These are phyloP conservation scores for Rhizophagus sp. DNA, from an alignment of 192 early-diverging fungal species.

Conservation along the genomic window DNA sequence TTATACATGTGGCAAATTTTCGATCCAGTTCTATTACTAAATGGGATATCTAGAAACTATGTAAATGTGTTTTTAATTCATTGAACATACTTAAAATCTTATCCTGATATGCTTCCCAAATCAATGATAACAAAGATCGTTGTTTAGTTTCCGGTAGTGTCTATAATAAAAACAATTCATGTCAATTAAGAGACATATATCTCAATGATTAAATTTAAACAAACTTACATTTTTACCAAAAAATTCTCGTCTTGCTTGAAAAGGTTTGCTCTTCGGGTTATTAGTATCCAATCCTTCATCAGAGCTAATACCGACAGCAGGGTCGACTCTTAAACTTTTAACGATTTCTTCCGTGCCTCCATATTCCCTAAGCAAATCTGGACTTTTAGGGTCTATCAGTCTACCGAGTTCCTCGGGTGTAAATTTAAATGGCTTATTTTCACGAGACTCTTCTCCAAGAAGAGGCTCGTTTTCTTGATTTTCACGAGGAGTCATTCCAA, in stretches of 20 bases:
- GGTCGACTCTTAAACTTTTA: slow-evolving; percentile 62
- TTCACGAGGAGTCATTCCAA: neutral
- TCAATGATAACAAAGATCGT: slow-evolving; percentile 57
- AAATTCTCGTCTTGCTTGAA: slow-evolving; percentile 42
- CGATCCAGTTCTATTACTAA: too few species aligned
- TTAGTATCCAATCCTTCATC: slow-evolving; percentile 46
- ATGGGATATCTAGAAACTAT: too few species aligned
- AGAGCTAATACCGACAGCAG: slow-evolving; percentile 54
- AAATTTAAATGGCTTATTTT: slow-evolving; percentile 41
- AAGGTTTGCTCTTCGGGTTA: slow-evolving; percentile 33
- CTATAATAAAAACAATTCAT: slow-evolving; percentile 19
- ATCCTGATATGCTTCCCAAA: slow-evolving; percentile 67
- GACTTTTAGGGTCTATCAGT: slow-evolving; percentile 69
- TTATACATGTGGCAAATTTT: too few species aligned
- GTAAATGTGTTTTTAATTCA: neutral
- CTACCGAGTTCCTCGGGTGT: slow-evolving; percentile 52
- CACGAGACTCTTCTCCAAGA: neutral
- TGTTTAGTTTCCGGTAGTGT: slow-evolving; percentile 54
- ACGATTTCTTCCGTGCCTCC: slow-evolving; percentile 63
- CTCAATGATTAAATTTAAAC: too few species aligned
- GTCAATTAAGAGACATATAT: neutral
- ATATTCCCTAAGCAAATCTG: slow-evolving; percentile 51
- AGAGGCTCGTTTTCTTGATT: neutral
- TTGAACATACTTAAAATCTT: slow-evolving; percentile 57
- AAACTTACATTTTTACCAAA: slow-evolving; percentile 48